Evolutionary conservation across 768 basidiomycete genomes (phyloP), one percentile per base, ranked within the genome.

Genomic region (Panaeolus papilionaceus): DNA sequence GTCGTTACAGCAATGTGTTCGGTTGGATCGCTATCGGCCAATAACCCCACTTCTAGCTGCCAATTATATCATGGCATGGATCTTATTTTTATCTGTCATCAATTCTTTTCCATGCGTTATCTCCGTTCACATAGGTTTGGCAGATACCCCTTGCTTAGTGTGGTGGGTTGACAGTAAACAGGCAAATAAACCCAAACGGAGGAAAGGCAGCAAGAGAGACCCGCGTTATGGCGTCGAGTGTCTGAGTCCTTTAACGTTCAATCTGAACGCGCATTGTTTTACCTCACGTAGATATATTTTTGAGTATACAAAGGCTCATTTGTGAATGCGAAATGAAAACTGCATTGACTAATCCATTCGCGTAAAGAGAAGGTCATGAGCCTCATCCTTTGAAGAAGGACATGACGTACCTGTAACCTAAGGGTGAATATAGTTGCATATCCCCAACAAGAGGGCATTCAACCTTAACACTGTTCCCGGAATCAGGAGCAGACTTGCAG

Each of bases 1-100:
- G 14, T 58, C 28, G 33, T 58, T 28, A 58, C 28, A 49, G 14
- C 54, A 58, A 33, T 28, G 54, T 58, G 54, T 33, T 33, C 23
- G 54, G 8, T 58, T 58, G 54, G 54, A 58, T 58, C 54, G 54
- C 28, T 14, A 58, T 58, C 54, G 54, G 28, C 26, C 54, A 58
- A 33, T 58, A 28, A 16, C 54, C 54, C 54, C 54, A 58, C 54
- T 28, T 33, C 3, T 28, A 28, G 54, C 54, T 58, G 28, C 49
- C 49, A 51, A 51, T 51, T 51, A 10, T 51, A 51, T 51, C 20
- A 23, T 51, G 49, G 26, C 49, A 58, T 58, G 54, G 54, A 58
- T 58, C 54, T 58, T 58, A 58, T 58, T 58, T 58, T 58, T 58
- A 58, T 58, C 54, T 58, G 54, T 58, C 54, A 58, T 58, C 54